Evolutionary conservation across 257 asterid genomes (phyloP), one percentile per base, ranked within the genome.

Genomic region (Fraxinus americana): DNA sequence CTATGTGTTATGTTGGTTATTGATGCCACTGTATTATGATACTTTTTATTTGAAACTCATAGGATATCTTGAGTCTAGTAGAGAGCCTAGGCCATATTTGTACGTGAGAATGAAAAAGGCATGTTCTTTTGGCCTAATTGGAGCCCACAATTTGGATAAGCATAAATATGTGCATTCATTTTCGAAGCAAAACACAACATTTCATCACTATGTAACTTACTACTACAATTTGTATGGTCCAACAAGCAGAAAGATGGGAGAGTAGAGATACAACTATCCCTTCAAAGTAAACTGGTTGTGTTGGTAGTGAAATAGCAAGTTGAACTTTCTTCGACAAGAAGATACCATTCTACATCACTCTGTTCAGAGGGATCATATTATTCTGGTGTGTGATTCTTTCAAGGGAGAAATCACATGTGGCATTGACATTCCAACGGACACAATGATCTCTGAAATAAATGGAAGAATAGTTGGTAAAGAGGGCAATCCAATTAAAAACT

Each of bases 51-150:
- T 25, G 27, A 25, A 25, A 25, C 27, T 25, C 27, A 25, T 25
- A 25, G 27, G 27, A 25, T 25, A 25, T 25, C 27, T 25, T 25
- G 27, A 25, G 27, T 25, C 27, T 25, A 25, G 27, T 25, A 25
- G 27, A 25, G 27, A 25, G 27, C 27, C 0, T 25, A 25, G 27
- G 27, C 27, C 99, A 75, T 95, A 83, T 86, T 86, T 95, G 89
- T 91, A 86, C 73, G 97, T 95, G 86, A 87, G 99, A 90, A 95
- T 90, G 90, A 91, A 89, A 90, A 95, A 89, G 98, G 99, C 86
- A 91, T 21, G 94, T 84, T 67, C 30, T 78, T 80, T 77, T 74
- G 77, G 81, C 77, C 41, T 27, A 73, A 4, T n/a, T 71, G 75
- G 72, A 76, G 75, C 76, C 79, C 75, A 21, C 35, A 35, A 9